Evolutionary conservation across 495 filamentous ascomycete species (phyloP).

Genomic region (Xanthoparmelia taractica): DNA sequence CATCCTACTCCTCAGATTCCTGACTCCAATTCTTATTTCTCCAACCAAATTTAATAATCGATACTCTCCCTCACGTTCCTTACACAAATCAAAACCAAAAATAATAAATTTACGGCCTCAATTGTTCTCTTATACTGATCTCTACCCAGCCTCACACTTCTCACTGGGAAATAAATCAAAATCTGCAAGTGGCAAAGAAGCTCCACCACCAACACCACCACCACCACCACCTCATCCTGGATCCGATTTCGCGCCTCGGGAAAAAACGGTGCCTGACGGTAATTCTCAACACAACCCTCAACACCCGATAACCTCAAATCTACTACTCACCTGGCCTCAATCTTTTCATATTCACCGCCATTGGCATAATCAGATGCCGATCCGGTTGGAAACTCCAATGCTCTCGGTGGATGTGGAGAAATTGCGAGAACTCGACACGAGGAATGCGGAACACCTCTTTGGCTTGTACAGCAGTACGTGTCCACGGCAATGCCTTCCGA

Average conservation of each 20-base stretch:
- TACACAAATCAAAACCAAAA: too few species aligned
- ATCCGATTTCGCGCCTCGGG: not conserved
- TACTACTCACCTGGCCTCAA: not conserved
- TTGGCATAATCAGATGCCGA: constrained; percentile 42
- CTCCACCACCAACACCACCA: too few species aligned
- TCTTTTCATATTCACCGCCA: not conserved
- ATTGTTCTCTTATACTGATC: constrained; percentile 4
- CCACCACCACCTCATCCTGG: not conserved
- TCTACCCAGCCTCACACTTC: not conserved
- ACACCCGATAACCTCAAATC: not conserved
- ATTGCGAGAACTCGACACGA: constrained; percentile 89
- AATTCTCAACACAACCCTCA: not conserved
- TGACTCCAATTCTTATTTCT: not conserved
- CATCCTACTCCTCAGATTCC: not conserved
- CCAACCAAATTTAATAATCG: not conserved
- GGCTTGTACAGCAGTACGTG: constrained; percentile 94
- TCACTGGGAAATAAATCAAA: not conserved
- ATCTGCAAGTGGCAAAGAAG: not conserved
- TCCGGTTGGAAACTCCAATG: constrained; percentile 59
- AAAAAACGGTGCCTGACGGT: not conserved
- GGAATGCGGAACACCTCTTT: constrained; percentile 86
- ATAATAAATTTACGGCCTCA: not conserved
- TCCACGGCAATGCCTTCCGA: constrained; percentile 3
- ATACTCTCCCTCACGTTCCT: not conserved
- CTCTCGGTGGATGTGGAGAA: constrained; percentile 77